Percentiles rank a stretch among this genome's conserved stretches.
Evolutionary conservation across 2,329 filamentous ascomycete species (phyloP).

Genomic region (Aspergillus sp.): DNA sequence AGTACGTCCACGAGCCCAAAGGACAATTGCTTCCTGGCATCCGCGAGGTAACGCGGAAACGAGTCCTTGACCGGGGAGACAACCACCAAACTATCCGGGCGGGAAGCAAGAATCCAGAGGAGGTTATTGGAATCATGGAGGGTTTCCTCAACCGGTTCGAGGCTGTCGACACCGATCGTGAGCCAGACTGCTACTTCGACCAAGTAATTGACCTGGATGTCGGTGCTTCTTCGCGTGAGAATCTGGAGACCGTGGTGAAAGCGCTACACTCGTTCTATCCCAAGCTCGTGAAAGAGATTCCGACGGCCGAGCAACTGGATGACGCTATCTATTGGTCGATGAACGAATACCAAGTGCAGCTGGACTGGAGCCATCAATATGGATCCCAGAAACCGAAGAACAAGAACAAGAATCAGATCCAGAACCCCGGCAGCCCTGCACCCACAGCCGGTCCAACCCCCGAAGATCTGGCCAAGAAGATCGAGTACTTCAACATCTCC

Average conservation of each 20-base stretch:
- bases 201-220: constrained; percentile 82
- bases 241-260: constrained; percentile 76
- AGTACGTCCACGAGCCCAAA: constrained; percentile 76
- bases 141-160: constrained; percentile 88
- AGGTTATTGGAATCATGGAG: constrained; percentile 91
- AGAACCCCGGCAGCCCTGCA: constrained; percentile 22
- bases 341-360: constrained; percentile 74
- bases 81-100: constrained; percentile 98
- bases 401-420: constrained; percentile 22
- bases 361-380: constrained; percentile 63
- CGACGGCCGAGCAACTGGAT: constrained; percentile 73
- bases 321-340: constrained; percentile 74
- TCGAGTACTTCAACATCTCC: constrained; percentile 68
- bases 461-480: constrained; percentile 51
- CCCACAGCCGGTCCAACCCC: constrained; percentile 25
- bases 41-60: constrained; percentile 70
- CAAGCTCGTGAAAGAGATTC: constrained; percentile 66
- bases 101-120: constrained; percentile 66
- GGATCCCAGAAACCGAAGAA: constrained; percentile 40
- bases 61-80: constrained; percentile 83
- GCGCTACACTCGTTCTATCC: constrained; percentile 77
- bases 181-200: constrained; percentile 83
- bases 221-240: constrained; percentile 72
- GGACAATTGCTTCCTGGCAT: constrained; percentile 67
- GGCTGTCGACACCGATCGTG: constrained; percentile 63